Evolutionary conservation across 345 rosid genomes (phyloP).

Genomic region (Hibiscus trionum): DNA sequence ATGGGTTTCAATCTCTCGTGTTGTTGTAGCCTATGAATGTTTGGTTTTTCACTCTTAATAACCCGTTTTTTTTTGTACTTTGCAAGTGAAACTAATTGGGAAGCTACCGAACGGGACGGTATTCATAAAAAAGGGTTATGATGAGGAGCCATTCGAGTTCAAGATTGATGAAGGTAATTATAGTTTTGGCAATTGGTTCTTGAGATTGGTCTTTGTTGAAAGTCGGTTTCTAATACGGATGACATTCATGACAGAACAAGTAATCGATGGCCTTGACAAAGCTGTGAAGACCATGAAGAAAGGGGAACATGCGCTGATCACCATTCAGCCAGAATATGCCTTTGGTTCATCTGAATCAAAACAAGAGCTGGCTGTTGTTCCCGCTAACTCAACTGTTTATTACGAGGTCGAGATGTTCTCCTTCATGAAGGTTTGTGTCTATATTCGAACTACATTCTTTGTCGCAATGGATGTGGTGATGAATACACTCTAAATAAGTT

Average conservation of each 20-base stretch:
- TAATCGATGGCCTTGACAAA: slow-evolving; percentile 84
- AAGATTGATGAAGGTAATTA: slow-evolving; percentile 56
- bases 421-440: slow-evolving; percentile 54
- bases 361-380: slow-evolving; percentile 73
- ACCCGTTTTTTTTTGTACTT: neutral
- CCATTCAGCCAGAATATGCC: slow-evolving; percentile 70
- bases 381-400: slow-evolving; percentile 60
- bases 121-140: slow-evolving; percentile 39
- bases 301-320: slow-evolving; percentile 69
- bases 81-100: slow-evolving; percentile 43
- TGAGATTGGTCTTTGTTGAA: neutral
- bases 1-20: neutral
- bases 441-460: no score
- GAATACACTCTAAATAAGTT: neutral
- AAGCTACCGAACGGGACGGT: slow-evolving; percentile 50
- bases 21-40: neutral
- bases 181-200: neutral
- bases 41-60: neutral
- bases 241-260: slow-evolving; percentile 51
- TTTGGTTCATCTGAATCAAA: slow-evolving; percentile 63
- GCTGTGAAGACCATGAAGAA: slow-evolving; percentile 81
- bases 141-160: slow-evolving; percentile 52
- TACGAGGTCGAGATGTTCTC: slow-evolving; percentile 76
- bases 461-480: neutral
- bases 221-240: neutral